Base-by-base conservation (phyloP, 352 stramenopile species). In the Phytophthora uliginosa region DNA sequence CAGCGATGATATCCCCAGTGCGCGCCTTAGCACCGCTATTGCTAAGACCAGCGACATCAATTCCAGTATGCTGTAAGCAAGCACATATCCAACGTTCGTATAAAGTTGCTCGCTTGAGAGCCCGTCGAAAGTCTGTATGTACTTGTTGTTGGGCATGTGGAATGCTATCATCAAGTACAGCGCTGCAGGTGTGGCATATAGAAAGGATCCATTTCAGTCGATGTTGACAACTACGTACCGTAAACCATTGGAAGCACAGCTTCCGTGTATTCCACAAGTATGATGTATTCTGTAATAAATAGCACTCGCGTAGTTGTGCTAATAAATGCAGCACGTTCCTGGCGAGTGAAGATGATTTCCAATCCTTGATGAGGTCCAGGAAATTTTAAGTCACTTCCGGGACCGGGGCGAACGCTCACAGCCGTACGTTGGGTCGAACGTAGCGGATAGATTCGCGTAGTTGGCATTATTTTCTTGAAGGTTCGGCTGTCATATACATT, bases 191-290 rank as follows among this genome's bases (percentile, higher is more conserved):
- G 15, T 6, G 20, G 6, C 17, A 17, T 15, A 45, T 31, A 48
- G n/a, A 45, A 8, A 40, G 4, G 38, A 40, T 12, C 20, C 15
- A 17, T 17, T 45, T 45, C 38, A 45, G 15, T 17, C 38, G 18
- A 13, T 24, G n/a, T 13, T 24, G 20, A 51, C 3, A 20, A 51
- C 20, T 26, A 24, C 45, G 45, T 67, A 83, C 74, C 51, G 24
- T 82, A 83, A 20, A 85, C 63, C 17, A 72, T 53, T 7, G 77
- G 72, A 7, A 87, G 63, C 7, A 78, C 63, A 2, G 76, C 73
- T 40, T 83, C 72, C 4, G 71, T 76, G 53, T 80, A 83, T 50
- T 85, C 80, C 13, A 79, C 70, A 24, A 85, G 65, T 15, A 83
- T 47, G 20, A 84, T 28, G 26, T 80, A 87, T 64, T 87, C 75